Conservation (phyloP, 169 alveolate genomes). For the Hepatocystis sp. region DNA sequence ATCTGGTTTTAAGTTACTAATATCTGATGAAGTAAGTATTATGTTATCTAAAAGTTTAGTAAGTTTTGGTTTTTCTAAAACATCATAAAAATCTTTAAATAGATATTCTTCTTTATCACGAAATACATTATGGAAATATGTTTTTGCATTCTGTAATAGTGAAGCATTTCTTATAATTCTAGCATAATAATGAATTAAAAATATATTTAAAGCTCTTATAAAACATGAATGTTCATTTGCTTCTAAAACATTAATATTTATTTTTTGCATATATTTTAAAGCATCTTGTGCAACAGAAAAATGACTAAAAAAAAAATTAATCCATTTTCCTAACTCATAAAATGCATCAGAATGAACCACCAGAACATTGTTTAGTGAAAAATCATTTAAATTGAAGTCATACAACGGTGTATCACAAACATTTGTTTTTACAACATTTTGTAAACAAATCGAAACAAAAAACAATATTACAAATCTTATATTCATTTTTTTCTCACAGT, state of each 20-base stretch:
- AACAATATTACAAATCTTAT: slow-evolving; percentile 8
- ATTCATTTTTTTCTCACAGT: slow-evolving; percentile 38
- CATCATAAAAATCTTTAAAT: slow-evolving; percentile 6
- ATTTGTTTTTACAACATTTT: slow-evolving; percentile 21
- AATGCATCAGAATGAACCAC: not conserved
- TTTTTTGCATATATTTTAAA: slow-evolving; percentile 6
- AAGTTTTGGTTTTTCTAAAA: slow-evolving; percentile 1
- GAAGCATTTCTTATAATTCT: slow-evolving; percentile 3
- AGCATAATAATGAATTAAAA: slow-evolving; percentile 27
- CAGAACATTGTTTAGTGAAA: slow-evolving; percentile 11
- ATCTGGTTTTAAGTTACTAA: slow-evolving; percentile 2
- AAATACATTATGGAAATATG: slow-evolving; percentile 3
- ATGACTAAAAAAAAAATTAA: slow-evolving; percentile 61
- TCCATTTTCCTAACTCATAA: slow-evolving; percentile 13
- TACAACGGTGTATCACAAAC: slow-evolving; percentile 6
- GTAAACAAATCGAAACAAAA: slow-evolving; percentile 8
- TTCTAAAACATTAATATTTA: slow-evolving; percentile 22
- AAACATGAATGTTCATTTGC: slow-evolving; percentile 14
- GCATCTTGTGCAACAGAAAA: slow-evolving; percentile 8
- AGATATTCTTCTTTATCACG: not conserved
- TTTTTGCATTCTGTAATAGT: slow-evolving; percentile 1
- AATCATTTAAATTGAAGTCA: slow-evolving; percentile 4
- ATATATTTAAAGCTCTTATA: slow-evolving; percentile 28
- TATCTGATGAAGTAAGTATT: slow-evolving; percentile 5
- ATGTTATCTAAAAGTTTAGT: not conserved